Percentiles rank a stretch among this genome's conserved stretches.
Evolutionary conservation across 73 alveolate genomes (phyloP).

Genomic region (Paramecium caudatum): DNA sequence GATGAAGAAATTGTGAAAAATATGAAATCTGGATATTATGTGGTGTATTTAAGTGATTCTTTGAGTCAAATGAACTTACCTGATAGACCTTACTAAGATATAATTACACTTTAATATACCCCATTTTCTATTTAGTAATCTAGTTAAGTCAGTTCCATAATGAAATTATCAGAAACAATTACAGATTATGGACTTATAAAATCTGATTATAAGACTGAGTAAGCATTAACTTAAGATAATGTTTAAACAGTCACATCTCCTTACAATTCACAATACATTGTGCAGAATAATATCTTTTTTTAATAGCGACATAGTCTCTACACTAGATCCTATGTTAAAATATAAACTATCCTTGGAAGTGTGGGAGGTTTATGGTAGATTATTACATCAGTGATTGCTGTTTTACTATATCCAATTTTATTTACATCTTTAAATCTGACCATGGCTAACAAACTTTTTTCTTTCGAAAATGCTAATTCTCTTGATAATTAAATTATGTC

Average conservation of each 20-base stretch:
- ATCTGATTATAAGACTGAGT: neutral
- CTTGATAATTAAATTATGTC: neutral
- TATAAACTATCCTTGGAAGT: conserved; percentile 13
- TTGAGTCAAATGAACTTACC: neutral
- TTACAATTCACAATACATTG: too few relatives aligned
- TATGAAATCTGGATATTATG: conserved; percentile 36
- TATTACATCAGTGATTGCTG: neutral
- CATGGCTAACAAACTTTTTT: conserved; percentile 42
- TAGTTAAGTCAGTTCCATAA: neutral
- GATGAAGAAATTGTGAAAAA: neutral
- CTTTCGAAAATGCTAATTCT: neutral
- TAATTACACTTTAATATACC: neutral
- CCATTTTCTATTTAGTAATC: neutral
- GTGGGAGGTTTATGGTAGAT: conserved; percentile 57
- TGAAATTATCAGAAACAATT: neutral
- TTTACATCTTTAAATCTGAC: conserved; percentile 1
- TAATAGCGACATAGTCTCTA: neutral
- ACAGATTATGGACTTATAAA: conserved; percentile 16
- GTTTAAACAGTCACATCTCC: too few relatives aligned
- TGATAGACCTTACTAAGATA: neutral
- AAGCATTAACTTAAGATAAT: too few relatives aligned
- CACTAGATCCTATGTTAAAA: conserved; percentile 34
- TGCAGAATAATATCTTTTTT: neutral
- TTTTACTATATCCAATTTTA: neutral
- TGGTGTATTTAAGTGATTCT: neutral